A percentile compares a stretch with the other conserved stretches of the same genome.
phyloP scores from a whole-genome alignment of 2,329 filamentous ascomycete genomes.

The Simplicillium aogashimaense region DNA sequence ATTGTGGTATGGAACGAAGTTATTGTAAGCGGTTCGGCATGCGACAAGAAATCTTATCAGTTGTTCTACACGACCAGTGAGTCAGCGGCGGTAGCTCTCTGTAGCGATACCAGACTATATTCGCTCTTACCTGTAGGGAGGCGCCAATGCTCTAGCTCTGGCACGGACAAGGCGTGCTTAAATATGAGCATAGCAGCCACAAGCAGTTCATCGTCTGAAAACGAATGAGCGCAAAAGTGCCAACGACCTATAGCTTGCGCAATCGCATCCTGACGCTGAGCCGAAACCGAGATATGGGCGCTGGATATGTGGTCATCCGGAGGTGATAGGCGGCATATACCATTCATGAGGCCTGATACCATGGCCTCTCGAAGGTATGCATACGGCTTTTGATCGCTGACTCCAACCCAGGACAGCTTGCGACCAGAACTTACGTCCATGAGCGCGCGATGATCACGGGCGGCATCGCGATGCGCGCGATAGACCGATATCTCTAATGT shows the following conservation, averaged over 20 bases:
- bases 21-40: conserved; percentile 89
- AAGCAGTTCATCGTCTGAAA: conserved; percentile 81
- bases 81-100: neutral
- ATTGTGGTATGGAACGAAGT: conserved; percentile 94
- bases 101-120: conserved; percentile 1
- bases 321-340: conserved; percentile 68
- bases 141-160: conserved; percentile 71
- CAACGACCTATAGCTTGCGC: conserved; percentile 64
- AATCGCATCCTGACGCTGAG: conserved; percentile 56
- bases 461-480: conserved; percentile 66
- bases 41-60: conserved; percentile 79
- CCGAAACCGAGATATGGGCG: conserved; percentile 58
- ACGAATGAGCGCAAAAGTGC: conserved; percentile 84
- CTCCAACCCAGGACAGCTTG: conserved; percentile 86
- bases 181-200: conserved; percentile 83
- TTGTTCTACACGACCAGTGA: conserved; percentile 45
- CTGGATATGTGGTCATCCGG: conserved; percentile 51
- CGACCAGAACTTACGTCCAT: conserved; percentile 63
- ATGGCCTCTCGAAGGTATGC: conserved; percentile 86
- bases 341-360: conserved; percentile 83
- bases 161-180: conserved; percentile 73
- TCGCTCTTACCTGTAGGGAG: conserved; percentile 61
- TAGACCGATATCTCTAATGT: conserved; percentile 77
- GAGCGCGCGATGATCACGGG: conserved; percentile 62
- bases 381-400: conserved; percentile 77